Conservation (phyloP, 148 eudicot species). For the Linanthus parryae region DNA sequence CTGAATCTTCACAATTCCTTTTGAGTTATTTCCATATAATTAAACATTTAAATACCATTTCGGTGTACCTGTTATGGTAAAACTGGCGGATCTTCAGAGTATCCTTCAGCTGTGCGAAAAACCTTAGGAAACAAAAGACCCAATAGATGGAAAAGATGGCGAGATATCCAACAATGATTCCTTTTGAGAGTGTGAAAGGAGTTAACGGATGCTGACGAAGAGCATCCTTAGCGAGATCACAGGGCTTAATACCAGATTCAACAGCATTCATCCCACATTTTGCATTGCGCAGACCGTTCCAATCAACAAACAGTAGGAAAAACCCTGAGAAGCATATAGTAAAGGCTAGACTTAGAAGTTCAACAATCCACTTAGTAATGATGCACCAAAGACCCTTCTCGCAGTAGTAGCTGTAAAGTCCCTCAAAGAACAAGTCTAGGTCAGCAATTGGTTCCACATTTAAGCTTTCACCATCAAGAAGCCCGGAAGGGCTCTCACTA, state of each 20-base stretch:
- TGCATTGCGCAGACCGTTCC: slow-evolving; percentile 93
- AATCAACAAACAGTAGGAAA: slow-evolving; percentile 83
- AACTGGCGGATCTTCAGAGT: slow-evolving; percentile 74
- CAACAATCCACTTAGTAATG: slow-evolving; percentile 92
- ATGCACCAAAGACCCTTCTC: slow-evolving; percentile 99
- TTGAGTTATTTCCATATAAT: too few relatives aligned
- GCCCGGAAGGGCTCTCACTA: slow-evolving; percentile 96
- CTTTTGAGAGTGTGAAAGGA: slow-evolving; percentile 71
- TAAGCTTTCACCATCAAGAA: slow-evolving; percentile 83
- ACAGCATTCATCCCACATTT: slow-evolving; percentile 98
- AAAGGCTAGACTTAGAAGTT: slow-evolving; percentile 82
- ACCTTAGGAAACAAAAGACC: slow-evolving; percentile 81
- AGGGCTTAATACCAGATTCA: slow-evolving; percentile 75
- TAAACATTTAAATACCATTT: too few relatives aligned
- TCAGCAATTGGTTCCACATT: slow-evolving; percentile 78
- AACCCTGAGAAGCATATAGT: slow-evolving; percentile 94
- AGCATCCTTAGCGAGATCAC: slow-evolving; percentile 87
- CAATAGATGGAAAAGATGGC: slow-evolving; percentile 74
- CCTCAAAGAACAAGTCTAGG: slow-evolving; percentile 87
- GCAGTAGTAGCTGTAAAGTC: slow-evolving; percentile 84
- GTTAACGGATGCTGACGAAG: slow-evolving; percentile 81
- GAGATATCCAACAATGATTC: slow-evolving; percentile 78
- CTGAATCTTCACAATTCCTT: too few relatives aligned
- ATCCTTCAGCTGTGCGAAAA: slow-evolving; percentile 79
- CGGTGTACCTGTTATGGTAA: slow-evolving; percentile 71